Evolutionary conservation across 2,329 filamentous ascomycete species (phyloP).

Genomic region (Aspergillus aculeatinus): DNA sequence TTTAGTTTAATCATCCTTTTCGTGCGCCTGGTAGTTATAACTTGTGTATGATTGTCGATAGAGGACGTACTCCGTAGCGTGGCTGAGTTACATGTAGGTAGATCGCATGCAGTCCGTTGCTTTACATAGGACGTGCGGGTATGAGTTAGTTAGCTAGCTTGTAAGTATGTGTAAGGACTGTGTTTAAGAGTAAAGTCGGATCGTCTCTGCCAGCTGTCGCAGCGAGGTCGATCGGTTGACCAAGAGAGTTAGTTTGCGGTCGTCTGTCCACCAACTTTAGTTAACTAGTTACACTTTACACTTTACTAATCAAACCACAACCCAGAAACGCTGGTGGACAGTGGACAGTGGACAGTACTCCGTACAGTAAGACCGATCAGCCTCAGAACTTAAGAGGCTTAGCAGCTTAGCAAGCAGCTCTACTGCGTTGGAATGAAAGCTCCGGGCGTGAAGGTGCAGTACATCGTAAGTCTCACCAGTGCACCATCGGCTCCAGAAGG

Average conservation of each 20-base stretch:
- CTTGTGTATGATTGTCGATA: too few relatives aligned
- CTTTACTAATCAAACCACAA: not conserved
- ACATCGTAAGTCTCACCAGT: not conserved
- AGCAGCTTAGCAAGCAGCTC: not conserved
- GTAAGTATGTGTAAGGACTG: too few relatives aligned
- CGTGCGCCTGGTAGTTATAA: too few relatives aligned
- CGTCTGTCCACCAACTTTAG: not conserved
- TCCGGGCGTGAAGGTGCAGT: not conserved
- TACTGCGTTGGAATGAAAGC: not conserved
- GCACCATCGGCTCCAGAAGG: conserved; percentile 4
- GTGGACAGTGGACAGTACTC: too few relatives aligned
- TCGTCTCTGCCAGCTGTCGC: not conserved
- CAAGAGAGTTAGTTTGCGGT: not conserved
- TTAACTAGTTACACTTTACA: too few relatives aligned
- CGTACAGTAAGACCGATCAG: not conserved
- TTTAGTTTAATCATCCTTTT: conserved; percentile 7
- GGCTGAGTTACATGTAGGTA: too few relatives aligned
- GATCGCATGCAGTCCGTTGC: too few relatives aligned
- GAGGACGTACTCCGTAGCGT: too few relatives aligned
- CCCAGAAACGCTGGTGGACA: not conserved
- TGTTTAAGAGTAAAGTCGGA: not conserved
- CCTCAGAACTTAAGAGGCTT: not conserved
- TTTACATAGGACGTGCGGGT: too few relatives aligned
- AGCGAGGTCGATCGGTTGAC: not conserved
- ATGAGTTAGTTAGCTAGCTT: too few relatives aligned